Conservation (phyloP, 2,329 filamentous ascomycete genomes). For the Colletotrichum sp. region DNA sequence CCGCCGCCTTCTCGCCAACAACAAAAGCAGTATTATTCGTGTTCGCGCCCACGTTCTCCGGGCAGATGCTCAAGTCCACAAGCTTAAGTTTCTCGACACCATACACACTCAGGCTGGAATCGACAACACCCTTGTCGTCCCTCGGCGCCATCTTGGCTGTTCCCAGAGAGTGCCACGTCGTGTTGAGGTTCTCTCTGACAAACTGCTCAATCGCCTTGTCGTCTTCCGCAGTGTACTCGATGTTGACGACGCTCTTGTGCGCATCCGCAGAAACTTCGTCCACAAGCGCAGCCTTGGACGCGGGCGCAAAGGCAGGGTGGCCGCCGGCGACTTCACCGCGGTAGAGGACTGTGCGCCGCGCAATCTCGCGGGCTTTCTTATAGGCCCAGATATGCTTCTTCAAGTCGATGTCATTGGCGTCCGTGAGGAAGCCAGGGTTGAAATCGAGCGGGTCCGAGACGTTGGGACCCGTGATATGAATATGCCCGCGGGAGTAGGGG, state of each 20-base stretch:
- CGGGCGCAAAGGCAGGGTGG: slow-evolving; percentile 48
- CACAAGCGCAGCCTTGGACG: slow-evolving; percentile 39
- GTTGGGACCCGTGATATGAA: slow-evolving; percentile 53
- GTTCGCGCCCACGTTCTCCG: slow-evolving; percentile 48
- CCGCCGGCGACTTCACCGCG: slow-evolving; percentile 46
- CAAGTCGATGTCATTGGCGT: slow-evolving; percentile 56
- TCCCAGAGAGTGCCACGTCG: slow-evolving; percentile 51
- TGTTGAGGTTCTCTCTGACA: slow-evolving; percentile 42
- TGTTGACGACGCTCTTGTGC: slow-evolving; percentile 35
- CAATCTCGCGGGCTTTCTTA: slow-evolving; percentile 68
- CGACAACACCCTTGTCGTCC: slow-evolving; percentile 45
- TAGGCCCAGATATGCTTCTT: slow-evolving; percentile 68
- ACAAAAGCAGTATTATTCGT: slow-evolving; percentile 52
- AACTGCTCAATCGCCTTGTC: slow-evolving; percentile 51
- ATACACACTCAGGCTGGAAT: slow-evolving; percentile 44
- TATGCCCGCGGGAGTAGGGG: slow-evolving; percentile 62
- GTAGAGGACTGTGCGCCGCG: slow-evolving; percentile 60
- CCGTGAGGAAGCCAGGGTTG: slow-evolving; percentile 54
- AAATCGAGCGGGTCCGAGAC: slow-evolving; percentile 49
- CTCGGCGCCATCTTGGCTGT: slow-evolving; percentile 50
- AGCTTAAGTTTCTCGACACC: slow-evolving; percentile 45
- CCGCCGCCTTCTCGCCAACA: slow-evolving; percentile 52
- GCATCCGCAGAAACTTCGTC: slow-evolving; percentile 51
- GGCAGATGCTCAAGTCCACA: slow-evolving; percentile 40
- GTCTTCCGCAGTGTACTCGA: slow-evolving; percentile 55